These are phyloP conservation scores for Rubus idaeus DNA, from an alignment of 306 rosid genomes.

Conservation along the genomic window DNA sequence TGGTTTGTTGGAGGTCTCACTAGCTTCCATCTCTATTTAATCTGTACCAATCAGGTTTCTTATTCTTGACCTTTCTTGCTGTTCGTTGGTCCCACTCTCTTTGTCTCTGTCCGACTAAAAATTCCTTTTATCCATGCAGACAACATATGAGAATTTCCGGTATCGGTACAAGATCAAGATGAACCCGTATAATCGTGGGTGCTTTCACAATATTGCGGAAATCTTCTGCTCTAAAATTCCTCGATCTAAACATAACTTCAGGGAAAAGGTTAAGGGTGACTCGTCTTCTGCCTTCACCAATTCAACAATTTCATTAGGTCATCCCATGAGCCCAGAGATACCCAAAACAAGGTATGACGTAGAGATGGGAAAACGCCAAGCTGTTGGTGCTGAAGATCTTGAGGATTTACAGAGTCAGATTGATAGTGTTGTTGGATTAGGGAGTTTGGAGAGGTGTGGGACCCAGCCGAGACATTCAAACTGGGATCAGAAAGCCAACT, in stretches of 20 bases:
- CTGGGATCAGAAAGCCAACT: slow-evolving; percentile 37
- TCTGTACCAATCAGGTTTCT: slow-evolving; percentile 43
- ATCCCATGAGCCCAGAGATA: slow-evolving; percentile 31
- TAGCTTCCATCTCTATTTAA: slow-evolving; percentile 39
- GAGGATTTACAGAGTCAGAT: slow-evolving; percentile 47
- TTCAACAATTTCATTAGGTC: slow-evolving; percentile 11
- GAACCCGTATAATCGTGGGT: slow-evolving; percentile 42
- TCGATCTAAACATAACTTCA: slow-evolving; percentile 32
- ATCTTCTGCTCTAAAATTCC: slow-evolving; percentile 35
- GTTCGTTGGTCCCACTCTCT: not conserved
- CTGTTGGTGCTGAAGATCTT: slow-evolving; percentile 44
- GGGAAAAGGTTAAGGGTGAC: slow-evolving; percentile 35
- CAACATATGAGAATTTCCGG: slow-evolving; percentile 46
- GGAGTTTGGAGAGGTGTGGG: slow-evolving; percentile 41
- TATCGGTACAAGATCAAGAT: slow-evolving; percentile 30
- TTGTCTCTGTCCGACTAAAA: not conserved
- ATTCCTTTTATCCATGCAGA: slow-evolving; percentile 26
- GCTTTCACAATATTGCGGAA: slow-evolving; percentile 28
- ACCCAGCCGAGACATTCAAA: slow-evolving; percentile 30
- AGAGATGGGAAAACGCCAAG: slow-evolving; percentile 38
- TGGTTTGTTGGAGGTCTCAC: slow-evolving; percentile 53
- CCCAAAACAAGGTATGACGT: slow-evolving; percentile 32
- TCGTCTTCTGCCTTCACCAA: slow-evolving; percentile 14
- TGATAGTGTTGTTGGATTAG: slow-evolving; percentile 37
- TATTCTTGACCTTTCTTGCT: not conserved